Percentiles rank a stretch among this genome's conserved stretches.
phyloP scores from a whole-genome alignment of 2,329 filamentous ascomycete genomes.

The Cryphonectria naterciae region DNA sequence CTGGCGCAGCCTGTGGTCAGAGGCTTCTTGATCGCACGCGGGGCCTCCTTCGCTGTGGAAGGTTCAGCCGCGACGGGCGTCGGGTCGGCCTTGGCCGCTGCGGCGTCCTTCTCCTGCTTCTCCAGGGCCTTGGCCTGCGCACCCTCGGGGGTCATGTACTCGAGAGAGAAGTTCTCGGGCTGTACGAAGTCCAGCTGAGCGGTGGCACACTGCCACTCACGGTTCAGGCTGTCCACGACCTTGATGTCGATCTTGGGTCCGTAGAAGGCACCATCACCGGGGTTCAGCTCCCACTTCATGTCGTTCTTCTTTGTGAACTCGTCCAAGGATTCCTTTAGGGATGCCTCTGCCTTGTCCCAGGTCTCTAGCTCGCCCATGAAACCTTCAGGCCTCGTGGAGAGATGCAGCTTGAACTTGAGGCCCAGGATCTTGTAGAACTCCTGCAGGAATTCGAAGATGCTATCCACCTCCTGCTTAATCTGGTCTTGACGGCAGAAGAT shows the following conservation, averaged over 20 bases:
- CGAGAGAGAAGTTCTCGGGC: conserved; percentile 82
- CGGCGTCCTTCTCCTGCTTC: conserved; percentile 42
- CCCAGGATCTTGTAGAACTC: conserved; percentile 77
- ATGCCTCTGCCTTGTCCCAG: conserved; percentile 86
- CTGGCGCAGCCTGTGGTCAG: conserved; percentile 73
- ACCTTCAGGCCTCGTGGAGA: conserved; percentile 88
- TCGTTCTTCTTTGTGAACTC: conserved; percentile 65
- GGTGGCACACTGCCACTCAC: conserved; percentile 81
- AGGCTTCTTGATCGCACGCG: conserved; percentile 51
- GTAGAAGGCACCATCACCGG: conserved; percentile 96
- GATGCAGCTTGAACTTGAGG: conserved; percentile 90
- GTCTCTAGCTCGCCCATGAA: conserved; percentile 84
- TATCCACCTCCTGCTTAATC: conserved; percentile 73
- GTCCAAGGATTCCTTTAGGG: conserved; percentile 78
- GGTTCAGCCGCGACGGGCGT: conserved; percentile 41
- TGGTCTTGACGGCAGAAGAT: conserved; percentile 91
- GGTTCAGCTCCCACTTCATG: conserved; percentile 84
- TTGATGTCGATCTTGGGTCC: conserved; percentile 98
- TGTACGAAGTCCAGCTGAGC: conserved; percentile 90
- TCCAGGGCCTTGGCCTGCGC: conserved; percentile 34
- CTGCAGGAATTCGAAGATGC: conserved; percentile 84
- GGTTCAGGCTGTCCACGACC: conserved; percentile 82
- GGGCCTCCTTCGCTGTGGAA: conserved; percentile 45
- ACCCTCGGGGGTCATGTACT: conserved; percentile 78
- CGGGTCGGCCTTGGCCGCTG: conserved; percentile 34